Conservation (phyloP, 2,329 filamentous ascomycete genomes). For the Penicillium sp. region DNA sequence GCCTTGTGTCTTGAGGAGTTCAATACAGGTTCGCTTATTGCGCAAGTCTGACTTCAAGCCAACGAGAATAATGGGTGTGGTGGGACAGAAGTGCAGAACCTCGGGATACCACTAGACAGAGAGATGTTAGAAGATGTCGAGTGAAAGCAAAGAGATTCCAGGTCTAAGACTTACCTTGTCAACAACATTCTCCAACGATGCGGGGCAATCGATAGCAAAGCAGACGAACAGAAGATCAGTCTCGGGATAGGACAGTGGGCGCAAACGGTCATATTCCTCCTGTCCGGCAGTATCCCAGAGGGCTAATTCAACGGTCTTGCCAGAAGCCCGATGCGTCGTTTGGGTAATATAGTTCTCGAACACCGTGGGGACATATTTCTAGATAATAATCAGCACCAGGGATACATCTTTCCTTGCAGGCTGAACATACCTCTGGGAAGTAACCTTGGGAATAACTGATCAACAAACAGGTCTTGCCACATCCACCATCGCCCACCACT, state of each 20-base stretch:
- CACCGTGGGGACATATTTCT: conserved; percentile 99
- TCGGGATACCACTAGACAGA: conserved; percentile 87
- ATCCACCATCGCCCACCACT: conserved; percentile 93
- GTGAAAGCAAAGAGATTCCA: no score
- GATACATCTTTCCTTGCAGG: background rate
- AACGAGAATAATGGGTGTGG: conserved; percentile 88
- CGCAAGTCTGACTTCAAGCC: conserved; percentile 95
- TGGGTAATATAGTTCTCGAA: conserved; percentile 99
- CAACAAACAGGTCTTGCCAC: conserved; percentile 94
- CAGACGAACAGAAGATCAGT: conserved; percentile 97
- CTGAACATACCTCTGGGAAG: conserved; percentile 76
- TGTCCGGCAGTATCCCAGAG: conserved; percentile 98
- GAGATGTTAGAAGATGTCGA: conserved; percentile 6
- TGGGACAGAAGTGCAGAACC: conserved; percentile 96
- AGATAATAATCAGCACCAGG: background rate
- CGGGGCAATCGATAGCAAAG: conserved; percentile 97
- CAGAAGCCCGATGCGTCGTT: conserved; percentile 73
- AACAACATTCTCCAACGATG: conserved; percentile 94
- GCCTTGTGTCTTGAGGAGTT: conserved; percentile 95
- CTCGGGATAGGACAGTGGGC: conserved; percentile 93
- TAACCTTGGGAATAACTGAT: conserved; percentile 99
- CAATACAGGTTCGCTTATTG: conserved; percentile 90
- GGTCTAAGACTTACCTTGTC: conserved; percentile 65
- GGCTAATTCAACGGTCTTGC: conserved; percentile 91
- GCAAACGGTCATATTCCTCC: conserved; percentile 93